These are phyloP conservation scores for Synchytrium microbalum DNA, from an alignment of 371 early-diverging fungal genomes.

Conservation along the genomic window DNA sequence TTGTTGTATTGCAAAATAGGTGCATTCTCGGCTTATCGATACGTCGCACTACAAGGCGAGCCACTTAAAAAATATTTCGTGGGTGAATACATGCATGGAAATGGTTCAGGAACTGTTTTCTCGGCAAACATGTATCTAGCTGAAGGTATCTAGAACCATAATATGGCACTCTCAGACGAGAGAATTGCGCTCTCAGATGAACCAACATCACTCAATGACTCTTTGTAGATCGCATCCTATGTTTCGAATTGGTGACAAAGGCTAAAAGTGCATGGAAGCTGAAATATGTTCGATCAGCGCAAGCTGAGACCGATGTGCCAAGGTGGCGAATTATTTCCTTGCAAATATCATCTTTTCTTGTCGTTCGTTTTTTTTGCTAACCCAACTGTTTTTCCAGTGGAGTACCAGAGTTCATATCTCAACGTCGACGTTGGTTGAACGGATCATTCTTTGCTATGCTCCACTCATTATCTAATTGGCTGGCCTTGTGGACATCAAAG, in stretches of 20 bases:
- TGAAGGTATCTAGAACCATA: conserved; percentile 9
- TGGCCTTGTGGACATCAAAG: conserved; percentile 26
- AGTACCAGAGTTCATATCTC: conserved; percentile 40
- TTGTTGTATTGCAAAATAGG: conserved; percentile 49
- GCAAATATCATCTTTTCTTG: background rate
- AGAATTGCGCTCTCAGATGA: background rate
- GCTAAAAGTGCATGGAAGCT: conserved; percentile 21
- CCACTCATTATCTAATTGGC: conserved; percentile 29
- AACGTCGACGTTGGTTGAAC: conserved; percentile 53
- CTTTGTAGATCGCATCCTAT: conserved; percentile 41
- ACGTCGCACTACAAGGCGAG: conserved; percentile 75
- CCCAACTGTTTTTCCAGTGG: conserved; percentile 15
- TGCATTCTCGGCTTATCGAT: conserved; percentile 96
- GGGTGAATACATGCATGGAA: conserved; percentile 79
- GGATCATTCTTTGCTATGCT: conserved; percentile 37
- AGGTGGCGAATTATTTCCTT: background rate
- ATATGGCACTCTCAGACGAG: background rate
- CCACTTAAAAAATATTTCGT: conserved; percentile 87
- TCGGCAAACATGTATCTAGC: conserved; percentile 63
- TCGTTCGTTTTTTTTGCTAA: background rate
- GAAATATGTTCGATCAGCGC: conserved; percentile 27
- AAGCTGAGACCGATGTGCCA: conserved; percentile 41
- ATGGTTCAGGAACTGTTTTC: conserved; percentile 18
- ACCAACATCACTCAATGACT: background rate
- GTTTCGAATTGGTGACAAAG: conserved; percentile 37